Conservation (phyloP, 768 basidiomycete species). For the Suillus decipiens region DNA sequence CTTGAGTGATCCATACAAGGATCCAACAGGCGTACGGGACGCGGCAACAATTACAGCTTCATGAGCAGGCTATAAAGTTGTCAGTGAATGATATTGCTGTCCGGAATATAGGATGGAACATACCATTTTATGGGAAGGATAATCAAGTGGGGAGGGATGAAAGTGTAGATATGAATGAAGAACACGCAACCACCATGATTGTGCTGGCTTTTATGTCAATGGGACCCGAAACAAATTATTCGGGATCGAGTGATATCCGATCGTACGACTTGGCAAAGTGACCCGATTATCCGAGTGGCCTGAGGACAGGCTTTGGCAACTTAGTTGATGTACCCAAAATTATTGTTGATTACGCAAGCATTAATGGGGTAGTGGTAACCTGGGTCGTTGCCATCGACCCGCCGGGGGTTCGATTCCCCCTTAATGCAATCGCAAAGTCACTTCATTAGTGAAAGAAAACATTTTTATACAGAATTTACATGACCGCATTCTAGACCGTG, state of each 20-base stretch:
- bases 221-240: slow-evolving; percentile 6
- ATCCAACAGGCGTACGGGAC: slow-evolving; percentile 91
- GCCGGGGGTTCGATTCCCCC: slow-evolving; percentile 80
- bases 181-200: slow-evolving; percentile 42
- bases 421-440: too few relatives aligned
- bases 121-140: slow-evolving; percentile 52
- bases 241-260: neutral
- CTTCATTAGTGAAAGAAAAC: too few relatives aligned
- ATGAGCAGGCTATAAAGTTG: slow-evolving; percentile 45
- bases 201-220: slow-evolving; percentile 18
- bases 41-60: slow-evolving; percentile 95
- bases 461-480: neutral
- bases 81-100: neutral
- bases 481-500: too few relatives aligned
- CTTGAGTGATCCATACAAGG: slow-evolving; percentile 89
- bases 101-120: slow-evolving; percentile 16
- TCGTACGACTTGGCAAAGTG: slow-evolving; percentile 1
- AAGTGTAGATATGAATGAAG: slow-evolving; percentile 36
- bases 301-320: neutral
- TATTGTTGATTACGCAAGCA: neutral
- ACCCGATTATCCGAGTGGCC: neutral
- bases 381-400: slow-evolving; percentile 50
- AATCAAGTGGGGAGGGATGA: slow-evolving; percentile 41
- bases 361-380: slow-evolving; percentile 38
- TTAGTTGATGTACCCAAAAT: neutral